Evolutionary conservation across 345 rosid genomes (phyloP), one percentile per base, ranked within the genome.

Genomic region (Ceriops decandra): DNA sequence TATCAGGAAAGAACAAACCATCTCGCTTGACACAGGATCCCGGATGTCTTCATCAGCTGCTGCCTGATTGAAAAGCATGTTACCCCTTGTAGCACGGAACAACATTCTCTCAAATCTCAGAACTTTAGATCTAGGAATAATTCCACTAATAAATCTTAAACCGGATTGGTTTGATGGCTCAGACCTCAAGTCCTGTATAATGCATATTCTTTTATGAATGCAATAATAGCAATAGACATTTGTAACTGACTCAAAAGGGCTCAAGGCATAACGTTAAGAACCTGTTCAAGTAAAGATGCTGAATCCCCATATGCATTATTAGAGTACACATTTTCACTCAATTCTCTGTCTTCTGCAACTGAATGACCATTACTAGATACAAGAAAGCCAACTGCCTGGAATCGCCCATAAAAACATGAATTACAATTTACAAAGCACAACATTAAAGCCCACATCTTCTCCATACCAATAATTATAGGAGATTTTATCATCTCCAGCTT

Each of bases 81-180:
- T 93, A 78, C 98, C 98, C 81, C 98, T 91, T 68, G 97, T 93
- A 70, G 97, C 89, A 75, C 97, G 96, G 81, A 93, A 93, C 73
- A 93, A 68, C 90, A 93, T 89, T 83, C 96, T 89, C 84, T 93
- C 96, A 82, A 93, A 91, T 73, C 82, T 85, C 66, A 85, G 79
- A 76, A 73, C 82, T 79, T 91, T 91, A 49, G 85, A 82, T 76
- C 84, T 84, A 81, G 90, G 85, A 69, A 91, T 78, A 62, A 93
- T 93, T 63, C 98, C 96, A 62, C 95, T 85, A 74, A 93, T 85
- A 82, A 86, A 93, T 77, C 92, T 86, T 79, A 93, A 78, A 75
- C 97, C 91, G 58, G 97, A 82, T 67, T 85, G 96, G 66, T 80
- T 84, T 51, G 91, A 84, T 66, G 84, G 79, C 63, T 72, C 87